A percentile compares a stretch with the other conserved stretches of the same genome.
Conservation (phyloP, 2,329 filamentous ascomycete genomes). For the Ilyonectria sp. region DNA sequence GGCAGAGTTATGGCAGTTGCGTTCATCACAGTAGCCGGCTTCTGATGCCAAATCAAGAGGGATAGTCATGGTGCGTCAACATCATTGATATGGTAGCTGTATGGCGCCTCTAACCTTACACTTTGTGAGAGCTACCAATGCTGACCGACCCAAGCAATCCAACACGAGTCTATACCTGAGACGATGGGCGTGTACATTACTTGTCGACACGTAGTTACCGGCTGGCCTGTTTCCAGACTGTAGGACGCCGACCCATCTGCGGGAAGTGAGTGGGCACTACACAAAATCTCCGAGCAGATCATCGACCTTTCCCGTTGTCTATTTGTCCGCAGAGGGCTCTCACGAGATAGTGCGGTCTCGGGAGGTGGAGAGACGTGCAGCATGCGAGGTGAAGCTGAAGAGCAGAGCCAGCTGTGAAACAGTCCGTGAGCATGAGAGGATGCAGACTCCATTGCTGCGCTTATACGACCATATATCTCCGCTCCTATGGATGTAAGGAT, state of each 20-base stretch:
- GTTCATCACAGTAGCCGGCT: not conserved
- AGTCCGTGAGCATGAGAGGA: not conserved
- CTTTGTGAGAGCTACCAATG: too few relatives aligned
- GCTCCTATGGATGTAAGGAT: not conserved
- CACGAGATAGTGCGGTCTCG: conserved; percentile 6
- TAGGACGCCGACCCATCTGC: not conserved
- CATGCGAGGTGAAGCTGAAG: not conserved
- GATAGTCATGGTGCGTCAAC: too few relatives aligned
- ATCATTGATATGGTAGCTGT: too few relatives aligned
- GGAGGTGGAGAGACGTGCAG: conserved; percentile 6
- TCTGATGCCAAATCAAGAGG: too few relatives aligned
- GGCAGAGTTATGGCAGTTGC: not conserved
- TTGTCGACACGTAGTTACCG: too few relatives aligned
- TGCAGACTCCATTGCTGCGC: conserved; percentile 8
- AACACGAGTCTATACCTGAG: too few relatives aligned
- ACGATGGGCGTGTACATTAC: too few relatives aligned
- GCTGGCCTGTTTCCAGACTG: too few relatives aligned
- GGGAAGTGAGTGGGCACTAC: not conserved
- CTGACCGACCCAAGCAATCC: too few relatives aligned
- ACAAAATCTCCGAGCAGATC: not conserved
- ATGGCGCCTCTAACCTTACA: too few relatives aligned
- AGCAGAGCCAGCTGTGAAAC: conserved; percentile 20
- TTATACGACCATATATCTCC: not conserved
- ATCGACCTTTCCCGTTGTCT: not conserved
- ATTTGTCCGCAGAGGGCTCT: not conserved